phyloP scores from a whole-genome alignment of 2,329 filamentous ascomycete species.

The Aspergillus sclerotialis region DNA sequence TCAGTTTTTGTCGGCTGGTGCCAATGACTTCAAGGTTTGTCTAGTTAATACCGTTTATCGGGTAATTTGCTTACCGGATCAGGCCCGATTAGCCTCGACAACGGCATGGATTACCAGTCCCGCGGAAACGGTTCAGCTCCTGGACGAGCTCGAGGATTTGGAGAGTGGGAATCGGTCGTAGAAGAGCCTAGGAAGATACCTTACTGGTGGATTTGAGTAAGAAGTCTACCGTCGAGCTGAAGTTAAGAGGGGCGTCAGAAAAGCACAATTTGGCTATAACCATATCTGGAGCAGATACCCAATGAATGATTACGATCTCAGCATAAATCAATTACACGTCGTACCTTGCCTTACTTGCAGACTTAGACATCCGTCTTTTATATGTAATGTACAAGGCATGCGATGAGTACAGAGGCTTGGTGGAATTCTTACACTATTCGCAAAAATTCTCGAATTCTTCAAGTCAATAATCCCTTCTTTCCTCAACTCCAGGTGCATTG shows the following conservation, averaged over 20 bases:
- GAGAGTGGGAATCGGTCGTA: conserved; percentile 12
- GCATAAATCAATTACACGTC: no score
- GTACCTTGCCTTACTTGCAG: no score
- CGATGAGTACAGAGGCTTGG: background rate
- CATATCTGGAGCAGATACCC: no score
- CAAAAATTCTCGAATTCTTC: background rate
- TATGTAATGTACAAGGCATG: background rate
- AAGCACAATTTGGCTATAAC: no score
- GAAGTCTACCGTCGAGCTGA: no score
- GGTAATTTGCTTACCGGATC: conserved; percentile 1
- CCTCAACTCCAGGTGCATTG: no score
- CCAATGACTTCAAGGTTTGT: conserved; percentile 86
- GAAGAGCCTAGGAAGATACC: background rate
- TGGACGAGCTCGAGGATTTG: conserved; percentile 70
- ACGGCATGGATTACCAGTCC: conserved; percentile 97
- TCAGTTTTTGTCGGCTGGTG: conserved; percentile 89
- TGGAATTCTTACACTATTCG: background rate
- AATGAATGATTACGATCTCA: no score
- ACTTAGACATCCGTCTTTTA: no score
- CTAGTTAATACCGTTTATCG: background rate
- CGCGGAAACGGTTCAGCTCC: conserved; percentile 75
- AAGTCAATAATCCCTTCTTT: no score
- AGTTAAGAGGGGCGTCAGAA: no score
- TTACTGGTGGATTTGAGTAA: no score
- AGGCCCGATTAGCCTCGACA: conserved; percentile 78